A percentile compares a stretch with the other conserved stretches of the same genome.
Evolutionary conservation across 192 early-diverging fungal genomes (phyloP).

Genomic region (Cladochytrium replicatum): DNA sequence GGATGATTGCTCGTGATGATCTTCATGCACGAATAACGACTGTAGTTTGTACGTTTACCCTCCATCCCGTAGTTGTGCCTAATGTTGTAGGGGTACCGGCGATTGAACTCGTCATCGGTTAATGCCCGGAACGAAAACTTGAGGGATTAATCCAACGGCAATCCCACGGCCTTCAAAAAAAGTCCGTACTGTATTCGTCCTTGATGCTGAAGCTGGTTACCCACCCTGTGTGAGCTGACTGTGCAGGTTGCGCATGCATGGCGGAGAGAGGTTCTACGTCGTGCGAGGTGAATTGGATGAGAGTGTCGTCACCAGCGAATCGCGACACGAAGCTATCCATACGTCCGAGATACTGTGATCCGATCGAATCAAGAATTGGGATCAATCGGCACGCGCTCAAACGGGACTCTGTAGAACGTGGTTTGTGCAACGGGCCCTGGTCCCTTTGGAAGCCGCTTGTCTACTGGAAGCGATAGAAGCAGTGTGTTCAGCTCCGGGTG

Average conservation of each 20-base stretch:
- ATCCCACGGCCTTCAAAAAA: slow-evolving; percentile 91
- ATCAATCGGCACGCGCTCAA: slow-evolving; percentile 54
- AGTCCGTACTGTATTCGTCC: slow-evolving; percentile 86
- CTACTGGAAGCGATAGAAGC: no score
- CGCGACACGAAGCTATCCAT: not conserved
- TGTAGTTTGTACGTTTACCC: slow-evolving; percentile 64
- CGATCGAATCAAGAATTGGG: slow-evolving; percentile 78
- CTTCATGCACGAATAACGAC: slow-evolving; percentile 58
- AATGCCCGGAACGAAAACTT: slow-evolving; percentile 86
- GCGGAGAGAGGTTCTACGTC: slow-evolving; percentile 58
- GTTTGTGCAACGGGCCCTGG: no score
- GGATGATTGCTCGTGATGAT: slow-evolving; percentile 78
- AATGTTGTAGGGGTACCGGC: slow-evolving; percentile 83
- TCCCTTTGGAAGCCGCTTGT: no score
- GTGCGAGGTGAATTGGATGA: slow-evolving; percentile 40
- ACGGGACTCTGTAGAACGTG: no score
- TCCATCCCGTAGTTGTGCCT: slow-evolving; percentile 94
- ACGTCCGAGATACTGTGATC: slow-evolving; percentile 50
- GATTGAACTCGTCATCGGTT: slow-evolving; percentile 87
- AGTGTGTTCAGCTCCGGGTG: no score
- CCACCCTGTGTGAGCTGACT: slow-evolving; percentile 53
- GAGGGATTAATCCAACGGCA: slow-evolving; percentile 80
- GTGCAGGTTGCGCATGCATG: slow-evolving; percentile 86
- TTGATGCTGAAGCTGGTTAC: slow-evolving; percentile 77
- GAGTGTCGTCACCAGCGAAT: not conserved